Evolutionary conservation across 345 rosid genomes (phyloP), one percentile per base, ranked within the genome.

Genomic region (Linum lewisii): DNA sequence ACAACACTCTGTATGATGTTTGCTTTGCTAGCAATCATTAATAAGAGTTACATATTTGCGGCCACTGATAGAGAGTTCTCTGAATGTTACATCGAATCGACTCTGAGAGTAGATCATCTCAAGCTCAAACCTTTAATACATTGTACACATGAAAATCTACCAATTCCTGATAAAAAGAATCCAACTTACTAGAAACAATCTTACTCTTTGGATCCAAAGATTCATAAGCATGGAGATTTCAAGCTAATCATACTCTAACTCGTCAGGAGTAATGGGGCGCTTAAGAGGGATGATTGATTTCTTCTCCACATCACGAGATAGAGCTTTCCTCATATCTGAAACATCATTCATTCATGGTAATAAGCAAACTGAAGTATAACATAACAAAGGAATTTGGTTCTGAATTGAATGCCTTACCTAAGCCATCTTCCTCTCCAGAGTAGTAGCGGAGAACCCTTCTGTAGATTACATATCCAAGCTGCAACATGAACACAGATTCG

Each of bases 251-350:
- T 94, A 90, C 73, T 90, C 96, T 67, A 87, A 62, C 55, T 94
- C 99, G 59, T 87, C 90, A 1, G 97, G 97, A 63, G 95, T 80
- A 54, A 87, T 71, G 0, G 96, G 96, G 45, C 90, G 82, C 71
- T 90, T 93, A 51, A 85, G 96, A 70, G 97, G 99, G 50, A 87
- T 70, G 44, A 87, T 73, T 19, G 95, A 85, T 64, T 85, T 94
- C 81, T 90, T 94, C 63, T 84, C 95, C 21, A 85, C 81, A 58
- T 94, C 95, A 61, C 84, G 76, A 49, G 97, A 84, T 62, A 87
- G 74, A 15, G 97, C 97, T 77, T 94, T 94, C 79, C 97, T 87
- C 95, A 83, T 94, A 78, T 90, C 95, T 94, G 80, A 57, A 72
- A 69, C 24, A 45, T 36, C 61, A 57, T 54, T 53, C 36, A 22